These are phyloP conservation scores for Spathaspora passalidarum DNA, from an alignment of 805 yeast genomes.

Conservation along the genomic window DNA sequence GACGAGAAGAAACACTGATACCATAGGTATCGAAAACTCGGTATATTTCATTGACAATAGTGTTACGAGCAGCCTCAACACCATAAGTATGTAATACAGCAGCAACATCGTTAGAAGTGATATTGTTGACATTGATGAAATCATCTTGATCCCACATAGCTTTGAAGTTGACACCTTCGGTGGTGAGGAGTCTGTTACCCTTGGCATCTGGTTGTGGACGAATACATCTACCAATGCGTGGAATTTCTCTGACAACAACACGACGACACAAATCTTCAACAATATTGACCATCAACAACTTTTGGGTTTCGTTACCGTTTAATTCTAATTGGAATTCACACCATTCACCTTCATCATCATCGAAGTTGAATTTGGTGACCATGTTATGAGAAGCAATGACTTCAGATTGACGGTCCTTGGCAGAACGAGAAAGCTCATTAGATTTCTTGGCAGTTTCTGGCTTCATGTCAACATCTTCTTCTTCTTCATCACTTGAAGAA, in stretches of 20 bases:
- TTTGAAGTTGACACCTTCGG: slow-evolving; percentile 97
- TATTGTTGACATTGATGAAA: slow-evolving; percentile 84
- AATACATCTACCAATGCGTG: slow-evolving; percentile 88
- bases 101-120: slow-evolving; percentile 88
- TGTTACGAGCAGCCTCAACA: slow-evolving; percentile 98
- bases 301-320: slow-evolving; percentile 75
- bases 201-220: slow-evolving; percentile 57
- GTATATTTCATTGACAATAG: slow-evolving; percentile 93
- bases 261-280: slow-evolving; percentile 87
- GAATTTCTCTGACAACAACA: slow-evolving; percentile 90
- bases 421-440: slow-evolving; percentile 49
- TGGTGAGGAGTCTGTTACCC: slow-evolving; percentile 74
- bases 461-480: slow-evolving; percentile 31
- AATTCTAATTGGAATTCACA: slow-evolving; percentile 85
- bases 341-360: slow-evolving; percentile 86
- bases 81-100: slow-evolving; percentile 91
- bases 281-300: slow-evolving; percentile 94
- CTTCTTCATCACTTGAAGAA: slow-evolving; percentile 13
- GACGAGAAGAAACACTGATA: slow-evolving; percentile 87
- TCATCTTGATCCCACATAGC: slow-evolving; percentile 99
- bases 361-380: slow-evolving; percentile 81
- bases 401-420: slow-evolving; percentile 82
- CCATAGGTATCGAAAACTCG: slow-evolving; percentile 96
- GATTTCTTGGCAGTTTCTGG: slow-evolving; percentile 12
- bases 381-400: slow-evolving; percentile 71